Evolutionary conservation across 1,139 yeast genomes (phyloP).

Genomic region (Candida anutae): DNA sequence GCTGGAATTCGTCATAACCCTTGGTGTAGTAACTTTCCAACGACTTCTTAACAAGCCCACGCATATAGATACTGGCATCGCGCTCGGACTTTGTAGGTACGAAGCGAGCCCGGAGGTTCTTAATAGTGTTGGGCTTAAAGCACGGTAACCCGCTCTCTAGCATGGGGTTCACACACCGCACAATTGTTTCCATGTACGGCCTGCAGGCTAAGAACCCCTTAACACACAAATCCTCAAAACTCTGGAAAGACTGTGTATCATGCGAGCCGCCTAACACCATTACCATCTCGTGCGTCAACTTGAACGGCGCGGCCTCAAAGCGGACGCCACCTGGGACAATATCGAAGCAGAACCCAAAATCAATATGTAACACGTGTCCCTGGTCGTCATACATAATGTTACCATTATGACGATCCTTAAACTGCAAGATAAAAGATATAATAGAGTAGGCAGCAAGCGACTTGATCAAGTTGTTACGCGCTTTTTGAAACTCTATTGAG

Average conservation of each 20-base stretch:
- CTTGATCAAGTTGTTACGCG: conserved; percentile 86
- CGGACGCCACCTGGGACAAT: conserved; percentile 98
- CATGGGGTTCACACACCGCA: conserved; percentile 87
- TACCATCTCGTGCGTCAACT: conserved; percentile 93
- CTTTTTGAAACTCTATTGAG: conserved; percentile 81
- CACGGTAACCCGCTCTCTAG: conserved; percentile 93
- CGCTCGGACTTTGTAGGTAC: conserved; percentile 74
- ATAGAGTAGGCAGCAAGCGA: conserved; percentile 95
- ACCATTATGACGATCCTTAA: conserved; percentile 98
- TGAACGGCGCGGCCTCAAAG: conserved; percentile 96
- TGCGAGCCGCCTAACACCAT: conserved; percentile 87
- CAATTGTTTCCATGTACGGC: conserved; percentile 81
- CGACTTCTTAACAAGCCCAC: conserved; percentile 68
- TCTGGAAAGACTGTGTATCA: conserved; percentile 77
- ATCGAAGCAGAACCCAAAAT: conserved; percentile 97
- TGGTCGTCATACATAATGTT: conserved; percentile 96
- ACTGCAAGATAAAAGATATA: conserved; percentile 83
- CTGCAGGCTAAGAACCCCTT: conserved; percentile 88
- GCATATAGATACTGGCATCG: conserved; percentile 77
- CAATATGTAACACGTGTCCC: conserved; percentile 93
- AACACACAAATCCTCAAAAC: conserved; percentile 94
- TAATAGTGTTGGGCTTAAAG: conserved; percentile 79
- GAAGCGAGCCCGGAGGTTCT: conserved; percentile 69
- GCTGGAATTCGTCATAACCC: conserved; percentile 97
- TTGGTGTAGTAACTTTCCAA: conserved; percentile 85